Percentiles rank a stretch among this genome's conserved stretches.
These are phyloP conservation scores for Macrophomina pseudophaseolina DNA, from an alignment of 2,329 filamentous ascomycete genomes.

Conservation along the genomic window DNA sequence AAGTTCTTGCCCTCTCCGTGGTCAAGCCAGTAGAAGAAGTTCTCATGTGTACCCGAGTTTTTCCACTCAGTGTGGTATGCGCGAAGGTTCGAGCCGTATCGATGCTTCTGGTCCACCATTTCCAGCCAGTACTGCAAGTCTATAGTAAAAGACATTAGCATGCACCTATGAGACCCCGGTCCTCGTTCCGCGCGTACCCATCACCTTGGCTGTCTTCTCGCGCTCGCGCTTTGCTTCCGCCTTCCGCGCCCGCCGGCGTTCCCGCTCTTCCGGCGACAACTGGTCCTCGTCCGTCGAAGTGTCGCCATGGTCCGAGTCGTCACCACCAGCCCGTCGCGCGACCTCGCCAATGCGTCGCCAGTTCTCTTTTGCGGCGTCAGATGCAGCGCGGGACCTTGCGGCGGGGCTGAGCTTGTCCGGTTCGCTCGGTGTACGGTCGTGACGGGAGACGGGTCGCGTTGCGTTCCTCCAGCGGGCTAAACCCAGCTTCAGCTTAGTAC, in stretches of 20 bases:
- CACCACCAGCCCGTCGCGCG: slow-evolving; percentile 72
- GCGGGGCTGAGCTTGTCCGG: slow-evolving; percentile 30
- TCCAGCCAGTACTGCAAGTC: slow-evolving; percentile 83
- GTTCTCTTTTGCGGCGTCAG: slow-evolving; percentile 63
- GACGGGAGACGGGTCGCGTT: slow-evolving; percentile 52
- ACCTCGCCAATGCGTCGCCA: slow-evolving; percentile 78
- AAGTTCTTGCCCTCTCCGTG: slow-evolving; percentile 74
- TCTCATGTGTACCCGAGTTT: slow-evolving; percentile 74
- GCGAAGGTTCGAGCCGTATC: slow-evolving; percentile 82
- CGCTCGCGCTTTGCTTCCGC: slow-evolving; percentile 61
- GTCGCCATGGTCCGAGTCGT: slow-evolving; percentile 55
- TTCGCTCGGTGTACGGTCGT: slow-evolving; percentile 38
- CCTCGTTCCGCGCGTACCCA: neutral
- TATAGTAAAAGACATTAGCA: slow-evolving; percentile 60
- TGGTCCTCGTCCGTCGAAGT: slow-evolving; percentile 55
- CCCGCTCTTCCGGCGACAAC: slow-evolving; percentile 41
- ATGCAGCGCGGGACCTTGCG: slow-evolving; percentile 35
- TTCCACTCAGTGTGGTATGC: slow-evolving; percentile 88
- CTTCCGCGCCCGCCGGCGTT: slow-evolving; percentile 41
- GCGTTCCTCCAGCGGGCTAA: slow-evolving; percentile 59
- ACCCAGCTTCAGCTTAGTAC: neutral
- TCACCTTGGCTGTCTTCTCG: slow-evolving; percentile 66
- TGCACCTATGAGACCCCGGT: neutral
- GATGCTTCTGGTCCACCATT: slow-evolving; percentile 85
- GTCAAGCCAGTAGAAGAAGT: slow-evolving; percentile 95